A percentile compares a stretch with the other conserved stretches of the same genome.
phyloP scores from a whole-genome alignment of 768 basidiomycete species.

The Suillus subaureus region DNA sequence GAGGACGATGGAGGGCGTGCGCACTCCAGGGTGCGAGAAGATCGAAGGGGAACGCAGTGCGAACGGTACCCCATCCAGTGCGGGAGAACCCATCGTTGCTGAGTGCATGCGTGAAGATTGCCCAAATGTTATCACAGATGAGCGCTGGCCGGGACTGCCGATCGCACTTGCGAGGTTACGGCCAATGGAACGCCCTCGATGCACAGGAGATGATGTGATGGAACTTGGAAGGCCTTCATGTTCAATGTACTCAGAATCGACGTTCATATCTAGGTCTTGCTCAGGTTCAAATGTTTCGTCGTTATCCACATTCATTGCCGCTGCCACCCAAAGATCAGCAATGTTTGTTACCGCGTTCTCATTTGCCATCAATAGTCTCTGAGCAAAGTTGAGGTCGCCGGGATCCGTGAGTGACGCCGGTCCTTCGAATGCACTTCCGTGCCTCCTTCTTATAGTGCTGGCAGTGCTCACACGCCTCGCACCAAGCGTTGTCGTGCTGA shows the following conservation, averaged over 20 bases:
- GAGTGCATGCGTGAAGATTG: constrained; percentile 26
- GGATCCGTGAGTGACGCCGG: constrained; percentile 43
- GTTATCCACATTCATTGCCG: constrained; percentile 93
- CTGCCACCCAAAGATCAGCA: constrained; percentile 96
- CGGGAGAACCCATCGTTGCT: constrained; percentile 36
- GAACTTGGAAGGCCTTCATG: constrained; percentile 32
- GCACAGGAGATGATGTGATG: constrained; percentile 10
- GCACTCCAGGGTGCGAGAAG: constrained; percentile 82
- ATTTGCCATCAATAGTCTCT: constrained; percentile 88
- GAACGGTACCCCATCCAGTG: constrained; percentile 36
- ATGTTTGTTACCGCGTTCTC: constrained; percentile 94
- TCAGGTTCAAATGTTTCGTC: constrained; percentile 51
- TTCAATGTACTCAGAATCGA: constrained; percentile 46
- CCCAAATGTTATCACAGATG: constrained; percentile 28
- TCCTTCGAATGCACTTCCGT: constrained; percentile 50
- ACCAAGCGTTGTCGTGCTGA: constrained; percentile 47
- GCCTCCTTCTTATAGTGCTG: constrained; percentile 50
- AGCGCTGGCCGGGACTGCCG: constrained; percentile 20
- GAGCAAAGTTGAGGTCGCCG: constrained; percentile 80
- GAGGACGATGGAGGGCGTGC: constrained; percentile 72
- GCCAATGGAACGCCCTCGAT: constrained; percentile 21
- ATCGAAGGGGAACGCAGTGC: constrained; percentile 70
- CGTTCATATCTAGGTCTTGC: constrained; percentile 39
- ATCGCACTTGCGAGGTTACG: constrained; percentile 14
- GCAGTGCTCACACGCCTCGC: constrained; percentile 57